phyloP scores from a whole-genome alignment of 2,329 filamentous ascomycete species.

The Aureobasidium sp. region DNA sequence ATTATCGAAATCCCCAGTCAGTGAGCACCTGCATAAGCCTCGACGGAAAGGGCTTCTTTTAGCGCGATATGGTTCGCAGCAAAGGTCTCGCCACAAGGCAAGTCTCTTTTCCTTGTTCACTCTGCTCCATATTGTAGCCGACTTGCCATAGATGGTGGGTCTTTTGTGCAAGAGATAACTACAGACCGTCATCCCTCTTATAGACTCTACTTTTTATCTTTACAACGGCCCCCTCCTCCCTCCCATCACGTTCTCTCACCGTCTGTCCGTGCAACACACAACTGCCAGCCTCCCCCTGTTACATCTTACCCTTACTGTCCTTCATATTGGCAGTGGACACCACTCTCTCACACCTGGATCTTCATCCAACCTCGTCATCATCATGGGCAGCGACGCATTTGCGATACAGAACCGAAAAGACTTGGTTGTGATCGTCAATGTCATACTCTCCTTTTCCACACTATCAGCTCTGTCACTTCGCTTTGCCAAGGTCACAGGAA shows the following conservation, averaged over 20 bases:
- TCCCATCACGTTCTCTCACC: conserved; percentile 9
- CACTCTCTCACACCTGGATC: background rate
- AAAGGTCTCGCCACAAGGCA: conserved; percentile 14
- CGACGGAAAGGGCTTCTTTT: background rate
- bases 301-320: background rate
- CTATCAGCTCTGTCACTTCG: conserved; percentile 3
- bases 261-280: conserved; percentile 8
- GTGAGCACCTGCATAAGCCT: conserved; percentile 13
- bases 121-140: conserved; percentile 4
- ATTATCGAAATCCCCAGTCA: conserved; percentile 10
- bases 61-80: conserved; percentile 10
- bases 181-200: conserved; percentile 4
- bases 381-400: conserved; percentile 4
- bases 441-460: conserved; percentile 6
- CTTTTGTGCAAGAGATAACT: conserved; percentile 9
- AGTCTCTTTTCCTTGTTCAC: conserved; percentile 5
- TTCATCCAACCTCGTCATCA: background rate
- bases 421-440: conserved; percentile 13
- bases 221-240: conserved; percentile 4
- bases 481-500: conserved; percentile 11
- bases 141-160: conserved; percentile 8
- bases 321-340: background rate
- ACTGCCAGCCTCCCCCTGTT: background rate
- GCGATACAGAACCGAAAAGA: conserved; percentile 10
- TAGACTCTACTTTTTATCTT: conserved; percentile 4